phyloP scores from a whole-genome alignment of 306 rosid genomes.

The Citrullus mucosospermus region DNA sequence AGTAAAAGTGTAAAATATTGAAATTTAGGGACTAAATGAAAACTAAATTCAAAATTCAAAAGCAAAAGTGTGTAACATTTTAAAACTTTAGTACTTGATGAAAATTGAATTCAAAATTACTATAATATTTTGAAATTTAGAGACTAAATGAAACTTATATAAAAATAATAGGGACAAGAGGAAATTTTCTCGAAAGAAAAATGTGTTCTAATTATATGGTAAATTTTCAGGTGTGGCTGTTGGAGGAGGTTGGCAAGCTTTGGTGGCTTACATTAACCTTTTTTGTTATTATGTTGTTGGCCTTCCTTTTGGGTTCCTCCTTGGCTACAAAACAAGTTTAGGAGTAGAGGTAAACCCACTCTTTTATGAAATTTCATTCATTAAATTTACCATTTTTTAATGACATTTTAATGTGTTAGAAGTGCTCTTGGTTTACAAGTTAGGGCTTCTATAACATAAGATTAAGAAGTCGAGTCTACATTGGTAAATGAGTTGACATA shows the following conservation, averaged over 20 bases:
- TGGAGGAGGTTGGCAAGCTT: conserved; percentile 97
- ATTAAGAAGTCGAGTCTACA: neutral
- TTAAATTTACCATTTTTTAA: neutral
- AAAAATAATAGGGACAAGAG: too few species aligned
- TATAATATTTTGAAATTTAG: too few species aligned
- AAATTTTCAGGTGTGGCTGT: conserved; percentile 73
- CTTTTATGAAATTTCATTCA: neutral
- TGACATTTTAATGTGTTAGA: too few species aligned
- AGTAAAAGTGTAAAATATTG: too few species aligned
- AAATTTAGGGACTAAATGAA: too few species aligned
- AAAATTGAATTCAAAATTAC: too few species aligned
- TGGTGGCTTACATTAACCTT: conserved; percentile 83
- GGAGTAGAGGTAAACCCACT: conserved; percentile 54
- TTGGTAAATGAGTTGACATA: neutral
- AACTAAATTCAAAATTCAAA: too few species aligned
- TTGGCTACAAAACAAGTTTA: conserved; percentile 52
- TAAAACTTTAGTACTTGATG: too few species aligned
- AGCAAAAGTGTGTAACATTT: too few species aligned
- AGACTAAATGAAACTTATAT: too few species aligned
- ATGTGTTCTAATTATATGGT: neutral
- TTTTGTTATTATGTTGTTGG: conserved; percentile 73
- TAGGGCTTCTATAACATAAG: neutral
- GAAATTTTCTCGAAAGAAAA: too few species aligned
- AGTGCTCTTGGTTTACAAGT: too few species aligned
- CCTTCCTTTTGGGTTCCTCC: conserved; percentile 76